Evolutionary conservation across 2,329 filamentous ascomycete genomes (phyloP), one percentile per base, ranked within the genome.

Genomic region (Elsinoe ampelina): DNA sequence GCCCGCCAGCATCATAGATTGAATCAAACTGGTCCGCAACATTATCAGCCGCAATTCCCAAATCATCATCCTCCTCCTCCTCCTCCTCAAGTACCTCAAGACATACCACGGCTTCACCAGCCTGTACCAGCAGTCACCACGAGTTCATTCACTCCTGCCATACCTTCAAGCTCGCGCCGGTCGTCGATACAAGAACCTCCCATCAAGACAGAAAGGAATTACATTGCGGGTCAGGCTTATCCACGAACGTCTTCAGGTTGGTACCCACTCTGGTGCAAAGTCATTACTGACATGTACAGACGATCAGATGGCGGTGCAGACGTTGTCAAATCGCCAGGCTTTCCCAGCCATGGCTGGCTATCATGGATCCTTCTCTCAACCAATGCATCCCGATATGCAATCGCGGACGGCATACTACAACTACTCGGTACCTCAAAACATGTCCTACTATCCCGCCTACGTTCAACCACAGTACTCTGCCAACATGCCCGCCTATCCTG

Each of bases 261-360:
- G 32, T 50, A 3, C 19, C 13, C 11, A 19, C n/a, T 2, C 11
- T 54, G 15, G 20, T 17, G 43, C n/a, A 32, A 20, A 6, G 30
- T 6, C 41, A 17, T 6, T 3, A 48, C 22, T 36, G 2, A 34
- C 5, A 30, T 26, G 10, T 26, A 13, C n/a, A 50, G 45, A 50
- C 48, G 48, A 52, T 20, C 39, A 45, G 34, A 56, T 56, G 54
- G 54, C 54, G 10, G 54, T 56, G 19, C 54, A 56, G 19, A 48
- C 54, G 15, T 32, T 56, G 7, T 45, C 54, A 12, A 56, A 38
- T 38, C 54, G 54, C 20, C 39, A 56, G 13, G 13, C 20, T 15
- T 56, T 56, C 13, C 54, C 54, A 36, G 20, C 32, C 54, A 56
- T 56, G 54, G 32, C 39, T 22, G 41, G 39, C 20, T 56, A 56